These are phyloP conservation scores for Rhipidocladum racemiflorum DNA, from an alignment of 176 grass and related monocot species.

Conservation along the genomic window DNA sequence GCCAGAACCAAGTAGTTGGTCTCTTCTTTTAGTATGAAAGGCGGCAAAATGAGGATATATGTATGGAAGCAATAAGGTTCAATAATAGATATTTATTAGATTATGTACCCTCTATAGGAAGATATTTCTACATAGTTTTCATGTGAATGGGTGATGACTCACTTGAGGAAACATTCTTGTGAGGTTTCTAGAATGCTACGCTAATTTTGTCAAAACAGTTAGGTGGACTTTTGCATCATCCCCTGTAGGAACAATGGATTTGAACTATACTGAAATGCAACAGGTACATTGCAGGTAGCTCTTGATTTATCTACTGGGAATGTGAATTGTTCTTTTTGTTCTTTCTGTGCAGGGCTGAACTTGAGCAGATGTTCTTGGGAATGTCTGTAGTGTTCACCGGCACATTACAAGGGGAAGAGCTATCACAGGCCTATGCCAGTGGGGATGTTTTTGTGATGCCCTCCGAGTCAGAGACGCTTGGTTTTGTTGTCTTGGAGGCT, in stretches of 20 bases:
- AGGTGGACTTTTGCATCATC: not conserved
- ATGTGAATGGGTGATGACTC: not conserved
- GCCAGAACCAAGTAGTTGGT: no score
- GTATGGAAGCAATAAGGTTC: no score
- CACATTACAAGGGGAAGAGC: constrained; percentile 64
- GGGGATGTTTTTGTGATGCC: constrained; percentile 80
- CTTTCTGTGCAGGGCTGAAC: constrained; percentile 43
- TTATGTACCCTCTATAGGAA: not conserved
- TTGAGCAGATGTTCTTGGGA: constrained; percentile 64
- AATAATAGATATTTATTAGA: not conserved
- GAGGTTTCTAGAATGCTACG: not conserved
- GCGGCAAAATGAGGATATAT: no score
- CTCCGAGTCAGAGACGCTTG: constrained; percentile 70
- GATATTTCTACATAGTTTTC: not conserved
- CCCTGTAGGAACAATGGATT: not conserved
- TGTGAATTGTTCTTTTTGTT: not conserved
- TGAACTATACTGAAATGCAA: not conserved
- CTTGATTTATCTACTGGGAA: not conserved
- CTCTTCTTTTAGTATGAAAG: no score
- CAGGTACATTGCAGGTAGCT: not conserved
- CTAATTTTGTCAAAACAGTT: not conserved
- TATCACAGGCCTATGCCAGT: constrained; percentile 72
- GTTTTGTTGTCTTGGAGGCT: constrained; percentile 67
- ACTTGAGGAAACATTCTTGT: not conserved
- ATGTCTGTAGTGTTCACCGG: constrained; percentile 69